phyloP scores from a whole-genome alignment of 257 asterid species.

The Solanum okadae region DNA sequence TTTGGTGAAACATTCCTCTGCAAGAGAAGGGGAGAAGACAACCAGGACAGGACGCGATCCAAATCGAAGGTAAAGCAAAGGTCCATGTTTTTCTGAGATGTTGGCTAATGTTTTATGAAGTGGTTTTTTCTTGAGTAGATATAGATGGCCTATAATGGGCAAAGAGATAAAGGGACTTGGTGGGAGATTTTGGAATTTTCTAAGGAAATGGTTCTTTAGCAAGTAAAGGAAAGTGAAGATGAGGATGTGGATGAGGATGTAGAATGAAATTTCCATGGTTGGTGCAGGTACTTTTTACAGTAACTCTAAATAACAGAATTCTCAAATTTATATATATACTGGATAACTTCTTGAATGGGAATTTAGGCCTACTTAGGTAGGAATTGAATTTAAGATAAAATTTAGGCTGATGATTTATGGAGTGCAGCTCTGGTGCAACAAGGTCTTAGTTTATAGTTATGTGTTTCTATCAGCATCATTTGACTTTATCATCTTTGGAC shows the following conservation, averaged over 20 bases:
- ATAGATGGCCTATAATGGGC: slow-evolving; percentile 61
- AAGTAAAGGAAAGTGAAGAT: slow-evolving; percentile 8
- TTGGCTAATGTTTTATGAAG: slow-evolving; percentile 41
- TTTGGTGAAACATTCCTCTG: slow-evolving; percentile 56
- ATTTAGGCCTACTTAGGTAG: not conserved
- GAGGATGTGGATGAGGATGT: not conserved
- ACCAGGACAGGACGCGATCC: slow-evolving; percentile 60
- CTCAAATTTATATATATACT: too few species aligned
- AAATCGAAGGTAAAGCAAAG: slow-evolving; percentile 39
- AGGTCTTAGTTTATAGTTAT: not conserved
- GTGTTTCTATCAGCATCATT: not conserved
- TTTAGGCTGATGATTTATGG: not conserved
- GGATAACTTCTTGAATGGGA: not conserved
- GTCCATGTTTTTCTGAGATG: slow-evolving; percentile 39
- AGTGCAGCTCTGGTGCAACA: not conserved
- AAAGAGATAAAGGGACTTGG: slow-evolving; percentile 59
- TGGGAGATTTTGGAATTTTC: slow-evolving; percentile 43
- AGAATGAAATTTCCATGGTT: slow-evolving; percentile 9
- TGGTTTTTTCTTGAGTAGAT: slow-evolving; percentile 41
- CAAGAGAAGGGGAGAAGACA: slow-evolving; percentile 47
- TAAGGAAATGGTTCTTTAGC: slow-evolving; percentile 12
- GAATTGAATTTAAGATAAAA: not conserved
- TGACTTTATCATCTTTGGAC: not conserved
- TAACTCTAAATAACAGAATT: not conserved
- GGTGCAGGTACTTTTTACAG: not conserved